Base-by-base conservation (phyloP, 257 asterid species). In the Rehmannia glutinosa region DNA sequence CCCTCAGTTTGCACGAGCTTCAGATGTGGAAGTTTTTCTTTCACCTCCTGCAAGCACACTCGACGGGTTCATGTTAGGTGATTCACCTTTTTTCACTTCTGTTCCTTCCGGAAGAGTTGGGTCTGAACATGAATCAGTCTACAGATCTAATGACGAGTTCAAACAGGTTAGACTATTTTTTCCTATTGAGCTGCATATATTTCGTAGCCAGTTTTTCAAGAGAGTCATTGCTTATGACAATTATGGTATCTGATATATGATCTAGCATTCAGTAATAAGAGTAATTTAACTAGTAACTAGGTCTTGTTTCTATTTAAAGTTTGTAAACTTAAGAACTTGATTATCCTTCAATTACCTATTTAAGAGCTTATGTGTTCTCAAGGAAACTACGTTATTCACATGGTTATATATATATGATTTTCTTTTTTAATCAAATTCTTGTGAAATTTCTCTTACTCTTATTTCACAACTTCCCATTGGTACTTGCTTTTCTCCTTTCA, bases 41-140 rank as follows among this genome's bases (percentile, higher is more conserved):
- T 92, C 97, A 64, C 96, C 98, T 33, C 95, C 97, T 72, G 84
- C 90, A 59, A 80, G 85, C 74, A 79, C 95, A 43, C 97, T 92
- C 33, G 98, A 92, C 61, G 97, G 98, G 16, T 84, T 87, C 83
- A 92, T 92, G 98, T 73, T 90, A 72, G 98, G 98, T 0, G 97
- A 83, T 82, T 92, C 98, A 36, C 98, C 98, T 15, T 92, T 92
- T 82, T 92, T 92, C 86, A 92, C 98, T 23, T 92, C 98, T 67
- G 97, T 92, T 69, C 98, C 98, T 58, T 90, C 98, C 1, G 98
- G 98, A 68, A 84, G 98, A 81, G 98, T 92, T 79, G 98, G 98
- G 67, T 65, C 81, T 63, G 96, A 87, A 66, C 91, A 78, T 60
- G 96, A 79, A 77, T 87, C 98, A n/a, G 95, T 92, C 62, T 92